Percentiles rank a stretch among this genome's conserved stretches.
Conservation (phyloP, 1,284 basidiomycete genomes). For the Austroboletus niveus region DNA sequence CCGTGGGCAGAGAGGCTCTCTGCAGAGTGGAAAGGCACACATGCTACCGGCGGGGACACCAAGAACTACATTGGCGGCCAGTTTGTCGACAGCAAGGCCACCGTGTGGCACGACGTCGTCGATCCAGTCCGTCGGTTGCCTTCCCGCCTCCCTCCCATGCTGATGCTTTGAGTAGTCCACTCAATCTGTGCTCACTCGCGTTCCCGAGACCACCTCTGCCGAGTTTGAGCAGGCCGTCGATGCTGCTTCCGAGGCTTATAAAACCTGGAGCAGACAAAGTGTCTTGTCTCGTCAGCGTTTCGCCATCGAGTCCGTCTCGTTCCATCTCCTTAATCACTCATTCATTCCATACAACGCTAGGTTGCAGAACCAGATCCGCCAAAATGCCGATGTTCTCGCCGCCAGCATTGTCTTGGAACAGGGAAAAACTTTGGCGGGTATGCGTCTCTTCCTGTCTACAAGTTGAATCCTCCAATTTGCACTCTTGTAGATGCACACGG, state of each 20-base stretch:
- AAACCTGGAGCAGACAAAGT: constrained; percentile 86
- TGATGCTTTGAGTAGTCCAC: constrained; percentile 58
- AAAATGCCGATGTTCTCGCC: constrained; percentile 76
- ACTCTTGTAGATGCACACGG: constrained; percentile 78
- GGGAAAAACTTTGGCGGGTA: constrained; percentile 83
- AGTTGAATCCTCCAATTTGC: constrained; percentile 1
- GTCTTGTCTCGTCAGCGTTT: constrained; percentile 87
- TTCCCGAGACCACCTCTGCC: constrained; percentile 82
- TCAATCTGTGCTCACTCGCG: constrained; percentile 83
- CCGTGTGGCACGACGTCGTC: constrained; percentile 79
- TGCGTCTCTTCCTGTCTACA: constrained; percentile 8
- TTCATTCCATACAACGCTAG: constrained; percentile 37
- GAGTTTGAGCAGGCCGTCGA: constrained; percentile 89
- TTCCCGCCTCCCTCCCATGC: neutral
- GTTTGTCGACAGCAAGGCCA: constrained; percentile 79
- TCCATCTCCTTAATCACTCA: neutral
- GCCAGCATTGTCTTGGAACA: constrained; percentile 84
- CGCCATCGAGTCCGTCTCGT: constrained; percentile 74
- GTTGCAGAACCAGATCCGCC: constrained; percentile 76
- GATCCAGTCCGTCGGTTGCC: constrained; percentile 68
- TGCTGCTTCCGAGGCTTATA: constrained; percentile 85
- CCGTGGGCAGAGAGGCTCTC: constrained; percentile 67
- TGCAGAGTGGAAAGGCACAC: constrained; percentile 82
- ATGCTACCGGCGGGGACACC: constrained; percentile 75
- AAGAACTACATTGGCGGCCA: constrained; percentile 90